Conservation (phyloP, 2,329 filamentous ascomycete genomes). For the Curvularia eragrostidis region DNA sequence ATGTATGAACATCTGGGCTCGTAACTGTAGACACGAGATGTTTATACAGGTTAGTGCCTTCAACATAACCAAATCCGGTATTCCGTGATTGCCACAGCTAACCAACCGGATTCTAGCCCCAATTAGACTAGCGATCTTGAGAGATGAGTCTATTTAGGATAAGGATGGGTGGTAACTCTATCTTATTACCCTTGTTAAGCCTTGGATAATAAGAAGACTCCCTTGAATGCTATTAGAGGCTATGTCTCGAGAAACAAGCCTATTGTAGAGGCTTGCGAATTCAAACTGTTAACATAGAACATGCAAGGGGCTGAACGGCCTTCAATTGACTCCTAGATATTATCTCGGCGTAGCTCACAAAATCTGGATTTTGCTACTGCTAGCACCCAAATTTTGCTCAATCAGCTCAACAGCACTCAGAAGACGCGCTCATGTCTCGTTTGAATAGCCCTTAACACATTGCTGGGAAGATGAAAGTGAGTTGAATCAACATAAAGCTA, state of each 20-base stretch:
- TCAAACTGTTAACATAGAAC: no score
- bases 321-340: no score
- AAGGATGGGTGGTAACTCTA: neutral
- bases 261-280: no score
- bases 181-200: neutral
- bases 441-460: no score
- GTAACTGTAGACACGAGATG: neutral
- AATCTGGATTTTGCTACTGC: no score
- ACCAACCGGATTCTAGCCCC: neutral
- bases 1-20: neutral
- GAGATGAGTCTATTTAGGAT: neutral
- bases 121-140: neutral
- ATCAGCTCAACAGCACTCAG: no score
- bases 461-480: no score
- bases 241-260: neutral
- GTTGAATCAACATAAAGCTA: no score
- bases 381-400: no score
- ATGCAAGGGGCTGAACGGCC: no score
- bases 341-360: no score
- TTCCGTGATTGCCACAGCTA: neutral
- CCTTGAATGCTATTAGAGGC: neutral
- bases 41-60: neutral
- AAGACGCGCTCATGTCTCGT: no score
- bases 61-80: neutral
- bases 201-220: neutral